These are phyloP conservation scores for Ophiostoma australiae DNA, from an alignment of 2,329 filamentous ascomycete species.

Conservation along the genomic window DNA sequence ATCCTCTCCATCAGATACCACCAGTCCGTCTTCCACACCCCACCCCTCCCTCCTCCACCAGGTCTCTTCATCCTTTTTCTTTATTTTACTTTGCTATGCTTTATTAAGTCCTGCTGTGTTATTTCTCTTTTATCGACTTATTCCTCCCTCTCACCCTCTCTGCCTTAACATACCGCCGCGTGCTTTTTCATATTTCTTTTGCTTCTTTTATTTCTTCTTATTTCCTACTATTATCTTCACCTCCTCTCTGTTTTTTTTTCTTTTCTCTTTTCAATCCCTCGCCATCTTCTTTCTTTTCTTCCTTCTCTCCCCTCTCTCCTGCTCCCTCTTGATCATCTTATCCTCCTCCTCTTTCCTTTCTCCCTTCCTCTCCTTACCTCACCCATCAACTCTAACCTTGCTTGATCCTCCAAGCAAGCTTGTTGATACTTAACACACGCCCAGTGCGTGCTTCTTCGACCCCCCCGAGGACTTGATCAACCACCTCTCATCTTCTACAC, in stretches of 20 bases:
- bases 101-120: neutral
- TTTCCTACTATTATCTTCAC: neutral
- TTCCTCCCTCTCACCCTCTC: neutral
- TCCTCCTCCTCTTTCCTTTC: neutral
- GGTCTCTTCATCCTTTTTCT: neutral
- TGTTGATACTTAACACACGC: conserved; percentile 9
- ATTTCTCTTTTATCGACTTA: conserved; percentile 11
- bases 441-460: conserved; percentile 15
- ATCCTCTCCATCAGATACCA: neutral
- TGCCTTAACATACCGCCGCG: neutral
- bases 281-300: conserved; percentile 7
- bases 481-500: neutral
- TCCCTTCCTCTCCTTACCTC: neutral
- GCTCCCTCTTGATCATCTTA: neutral
- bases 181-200: conserved; percentile 12
- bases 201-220: neutral
- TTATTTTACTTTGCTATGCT: neutral
- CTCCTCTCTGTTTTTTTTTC: conserved; percentile 6
- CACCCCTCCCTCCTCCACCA: conserved; percentile 8
- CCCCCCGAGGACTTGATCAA: neutral
- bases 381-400: conserved; percentile 2
- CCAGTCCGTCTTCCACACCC: conserved; percentile 1
- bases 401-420: conserved; percentile 16
- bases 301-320: neutral
- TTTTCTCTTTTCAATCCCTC: neutral